A percentile compares a stretch with the other conserved stretches of the same genome.
These are phyloP conservation scores for Mycena floridula DNA, from an alignment of 768 basidiomycete species.

Conservation along the genomic window DNA sequence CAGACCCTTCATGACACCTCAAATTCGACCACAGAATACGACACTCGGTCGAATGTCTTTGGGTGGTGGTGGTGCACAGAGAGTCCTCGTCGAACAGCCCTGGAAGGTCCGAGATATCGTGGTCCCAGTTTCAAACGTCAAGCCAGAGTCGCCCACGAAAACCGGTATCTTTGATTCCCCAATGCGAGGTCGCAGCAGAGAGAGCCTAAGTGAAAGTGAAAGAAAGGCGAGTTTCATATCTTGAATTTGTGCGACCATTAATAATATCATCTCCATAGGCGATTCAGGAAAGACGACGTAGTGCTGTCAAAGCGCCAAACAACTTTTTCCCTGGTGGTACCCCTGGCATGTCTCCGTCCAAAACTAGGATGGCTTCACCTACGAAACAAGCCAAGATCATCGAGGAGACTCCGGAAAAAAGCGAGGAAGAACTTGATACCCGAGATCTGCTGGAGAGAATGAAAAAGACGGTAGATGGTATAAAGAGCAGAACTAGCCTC, in stretches of 20 bases:
- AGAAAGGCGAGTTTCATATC: slow-evolving; percentile 27
- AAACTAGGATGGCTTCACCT: neutral
- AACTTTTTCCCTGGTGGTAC: slow-evolving; percentile 44
- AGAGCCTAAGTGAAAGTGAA: slow-evolving; percentile 38
- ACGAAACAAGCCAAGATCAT: neutral
- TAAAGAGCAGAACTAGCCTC: slow-evolving; percentile 30
- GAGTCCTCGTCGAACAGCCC: slow-evolving; percentile 41
- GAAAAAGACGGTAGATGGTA: slow-evolving; percentile 42
- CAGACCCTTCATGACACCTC: slow-evolving; percentile 53
- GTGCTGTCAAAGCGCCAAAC: slow-evolving; percentile 44
- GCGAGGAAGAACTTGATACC: slow-evolving; percentile 31
- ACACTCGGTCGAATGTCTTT: slow-evolving; percentile 31
- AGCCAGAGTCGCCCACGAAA: neutral
- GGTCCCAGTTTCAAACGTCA: slow-evolving; percentile 23
- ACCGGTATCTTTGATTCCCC: neutral
- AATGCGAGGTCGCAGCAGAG: slow-evolving; percentile 9
- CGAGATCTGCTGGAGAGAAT: slow-evolving; percentile 38
- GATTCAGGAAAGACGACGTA: slow-evolving; percentile 56
- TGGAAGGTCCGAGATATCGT: slow-evolving; percentile 56
- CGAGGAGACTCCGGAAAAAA: neutral
- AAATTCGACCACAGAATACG: slow-evolving; percentile 22
- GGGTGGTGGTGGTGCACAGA: slow-evolving; percentile 39
- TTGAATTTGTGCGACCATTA: neutral
- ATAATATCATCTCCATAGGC: slow-evolving; percentile 27
- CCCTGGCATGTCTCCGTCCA: slow-evolving; percentile 40